Evolutionary conservation across 1,284 basidiomycete genomes (phyloP), one percentile per base, ranked within the genome.

Genomic region (Ganoderma resinaceum): DNA sequence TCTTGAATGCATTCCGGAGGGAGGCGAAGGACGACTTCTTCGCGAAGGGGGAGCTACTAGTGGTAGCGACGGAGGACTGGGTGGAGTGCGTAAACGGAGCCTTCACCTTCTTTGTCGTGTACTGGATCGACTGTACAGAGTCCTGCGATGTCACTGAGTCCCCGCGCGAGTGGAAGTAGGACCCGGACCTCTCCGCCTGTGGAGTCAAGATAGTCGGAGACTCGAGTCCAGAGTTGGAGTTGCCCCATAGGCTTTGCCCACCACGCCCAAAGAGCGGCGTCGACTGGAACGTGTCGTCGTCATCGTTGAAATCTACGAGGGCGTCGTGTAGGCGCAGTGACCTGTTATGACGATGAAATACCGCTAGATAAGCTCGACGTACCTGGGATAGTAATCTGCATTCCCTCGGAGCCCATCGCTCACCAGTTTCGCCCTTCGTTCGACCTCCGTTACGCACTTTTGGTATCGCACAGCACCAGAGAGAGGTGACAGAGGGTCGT

Each of bases 1-100:
- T 83, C 80, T 95, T 96, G 87, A 97, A 96, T 4, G 94, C 94
- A 78, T 95, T 95, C 63, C 94, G 90, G 66, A 97, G 88, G 9
- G 93, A 95, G 1, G 95, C 94, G 72, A 96, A 94, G 0, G 93
- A 95, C 1, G 93, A 81, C 72, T 95, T 95, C 82, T 95, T 95
- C 61, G 89, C 84, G 75, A 93, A 90, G 2, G 89, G 84, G 8
- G 87, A 82, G 37, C 80, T 76, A 31, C 78, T 73, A 12, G 80
- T 83, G 2, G 86, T 87, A 29, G 87, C 85, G 63, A 92, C 83
- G 3, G 91, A 94, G 0, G 90, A 87, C 72, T 91, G 90, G 9
- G 91, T 82, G 29, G 89, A 87, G 77, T 94, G 91, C 9, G 84
- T 87, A 74, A 89, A 89, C 16, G 89, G 85, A 62, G 86, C 82